Conservation (phyloP, 164 flowering plant genomes). For the Aristolochia fimbriata region DNA sequence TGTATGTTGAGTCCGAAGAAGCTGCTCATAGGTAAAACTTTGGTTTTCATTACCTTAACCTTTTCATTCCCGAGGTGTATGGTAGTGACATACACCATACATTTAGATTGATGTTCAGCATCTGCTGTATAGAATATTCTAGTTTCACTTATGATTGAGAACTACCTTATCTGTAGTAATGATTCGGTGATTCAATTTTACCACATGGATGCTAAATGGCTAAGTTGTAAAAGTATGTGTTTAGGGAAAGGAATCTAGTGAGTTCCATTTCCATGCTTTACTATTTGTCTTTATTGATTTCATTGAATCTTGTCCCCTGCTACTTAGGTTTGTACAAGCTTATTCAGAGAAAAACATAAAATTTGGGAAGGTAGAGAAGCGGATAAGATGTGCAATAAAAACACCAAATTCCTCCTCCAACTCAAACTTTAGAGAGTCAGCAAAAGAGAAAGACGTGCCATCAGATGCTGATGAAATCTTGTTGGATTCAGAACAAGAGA, state of each 20-base stretch:
- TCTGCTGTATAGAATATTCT: no score
- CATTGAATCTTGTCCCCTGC: neutral
- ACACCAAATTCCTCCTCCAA: conserved; percentile 12
- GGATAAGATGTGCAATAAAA: conserved; percentile 46
- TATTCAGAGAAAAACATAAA: conserved; percentile 36
- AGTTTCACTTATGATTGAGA: no score
- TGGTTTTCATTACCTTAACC: neutral
- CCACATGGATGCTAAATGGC: no score
- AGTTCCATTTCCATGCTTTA: neutral
- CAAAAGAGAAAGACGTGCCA: neutral
- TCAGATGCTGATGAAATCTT: conserved; percentile 9
- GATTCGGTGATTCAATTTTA: no score
- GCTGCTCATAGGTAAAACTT: conserved; percentile 54
- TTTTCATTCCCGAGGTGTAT: no score
- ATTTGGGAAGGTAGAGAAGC: conserved; percentile 70
- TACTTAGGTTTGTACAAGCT: conserved; percentile 45
- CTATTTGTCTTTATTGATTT: neutral
- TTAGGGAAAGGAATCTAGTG: no score
- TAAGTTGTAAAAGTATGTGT: no score
- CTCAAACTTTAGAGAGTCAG: conserved; percentile 4
- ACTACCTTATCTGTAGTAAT: no score
- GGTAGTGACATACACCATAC: no score
- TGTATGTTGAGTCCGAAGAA: conserved; percentile 47
- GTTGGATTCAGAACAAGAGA: conserved; percentile 12
- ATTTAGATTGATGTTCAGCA: no score